Evolutionary conservation across 1,284 basidiomycete genomes (phyloP), one percentile per base, ranked within the genome.

Genomic region (Marasmius oreades): DNA sequence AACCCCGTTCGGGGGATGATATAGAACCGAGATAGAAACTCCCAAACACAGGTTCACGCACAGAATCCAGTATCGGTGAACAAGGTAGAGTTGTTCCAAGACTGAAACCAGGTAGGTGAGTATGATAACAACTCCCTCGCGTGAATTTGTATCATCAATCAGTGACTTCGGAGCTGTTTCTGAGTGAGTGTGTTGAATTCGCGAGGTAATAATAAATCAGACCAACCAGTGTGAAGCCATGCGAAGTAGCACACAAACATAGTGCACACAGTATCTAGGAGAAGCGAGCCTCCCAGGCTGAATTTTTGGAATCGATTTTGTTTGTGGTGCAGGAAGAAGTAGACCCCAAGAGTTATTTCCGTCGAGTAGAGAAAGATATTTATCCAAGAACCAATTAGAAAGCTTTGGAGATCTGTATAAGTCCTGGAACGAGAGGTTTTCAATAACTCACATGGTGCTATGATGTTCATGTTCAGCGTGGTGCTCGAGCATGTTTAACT

Each of bases 41-140:
- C 5, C 5, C n/a, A 1, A 37, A 14, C 2, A 26, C 12, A 28
- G 1, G 23, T 48, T 33, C n/a, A 7, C 56, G 22, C 26, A 57
- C 56, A 57, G 33, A 33, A 33, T 45, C 51, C 51, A 57, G 28
- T 50, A 57, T 28, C 51, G 56, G 36, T 51, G 45, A 2, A 31
- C 47, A 23, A 57, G 48, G 23, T 53, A 57, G 18, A 57, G 37
- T 45, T 57, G 56, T 8, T 42, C 51, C 8, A 53, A 28, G 43
- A 48, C 31, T n/a, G 51, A 43, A 12, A 45, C 26, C 47, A 48
- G 42, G 22, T 53, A 57, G 11, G 51, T 57, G 16, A 46, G 47
- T 10, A 57, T 24, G 22, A 53, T 57, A 5, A 36, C 33, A 3
- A 37, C 45, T 16, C 44, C 44, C 33, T 31, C 28, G 39, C 23